These are phyloP conservation scores for Purshia tridentata DNA, from an alignment of 306 rosid genomes.

Conservation along the genomic window DNA sequence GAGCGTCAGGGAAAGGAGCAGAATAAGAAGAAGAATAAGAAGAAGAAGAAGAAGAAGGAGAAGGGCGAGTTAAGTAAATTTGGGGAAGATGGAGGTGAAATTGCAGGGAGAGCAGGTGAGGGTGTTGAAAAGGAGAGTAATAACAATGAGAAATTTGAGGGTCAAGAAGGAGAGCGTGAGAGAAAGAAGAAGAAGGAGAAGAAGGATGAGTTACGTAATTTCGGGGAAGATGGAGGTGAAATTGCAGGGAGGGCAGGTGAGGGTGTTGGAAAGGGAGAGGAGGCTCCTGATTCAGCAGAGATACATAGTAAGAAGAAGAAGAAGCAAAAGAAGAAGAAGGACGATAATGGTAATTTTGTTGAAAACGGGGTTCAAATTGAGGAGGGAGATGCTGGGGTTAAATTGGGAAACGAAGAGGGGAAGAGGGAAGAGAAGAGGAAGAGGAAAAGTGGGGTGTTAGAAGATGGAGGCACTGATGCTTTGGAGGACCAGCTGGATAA, in stretches of 20 bases:
- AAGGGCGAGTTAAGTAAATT: background rate
- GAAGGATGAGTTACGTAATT: background rate
- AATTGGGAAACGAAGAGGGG: constrained; percentile 9
- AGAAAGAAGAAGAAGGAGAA: constrained; percentile 23
- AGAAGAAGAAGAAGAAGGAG: constrained; percentile 16
- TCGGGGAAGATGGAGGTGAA: background rate
- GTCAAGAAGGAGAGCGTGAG: constrained; percentile 1
- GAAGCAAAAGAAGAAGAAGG: constrained; percentile 5
- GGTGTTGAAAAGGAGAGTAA: background rate
- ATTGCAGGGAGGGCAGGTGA: constrained; percentile 2
- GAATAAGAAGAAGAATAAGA: constrained; percentile 18
- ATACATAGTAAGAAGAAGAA: background rate
- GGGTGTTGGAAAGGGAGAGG: background rate
- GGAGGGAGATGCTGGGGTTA: background rate
- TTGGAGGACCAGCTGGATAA: constrained; percentile 16
- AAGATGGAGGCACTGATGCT: background rate
- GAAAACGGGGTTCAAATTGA: background rate
- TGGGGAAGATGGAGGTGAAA: constrained; percentile 1
- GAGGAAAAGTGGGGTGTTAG: constrained; percentile 15
- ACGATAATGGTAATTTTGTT: background rate
- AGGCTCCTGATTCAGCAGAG: background rate
- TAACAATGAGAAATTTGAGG: too few species aligned
- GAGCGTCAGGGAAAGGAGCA: constrained; percentile 18
- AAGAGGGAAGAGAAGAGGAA: constrained; percentile 13
- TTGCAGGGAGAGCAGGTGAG: background rate